Evolutionary conservation across 2,329 filamentous ascomycete species (phyloP).

Genomic region (Verticillium klebahnii): DNA sequence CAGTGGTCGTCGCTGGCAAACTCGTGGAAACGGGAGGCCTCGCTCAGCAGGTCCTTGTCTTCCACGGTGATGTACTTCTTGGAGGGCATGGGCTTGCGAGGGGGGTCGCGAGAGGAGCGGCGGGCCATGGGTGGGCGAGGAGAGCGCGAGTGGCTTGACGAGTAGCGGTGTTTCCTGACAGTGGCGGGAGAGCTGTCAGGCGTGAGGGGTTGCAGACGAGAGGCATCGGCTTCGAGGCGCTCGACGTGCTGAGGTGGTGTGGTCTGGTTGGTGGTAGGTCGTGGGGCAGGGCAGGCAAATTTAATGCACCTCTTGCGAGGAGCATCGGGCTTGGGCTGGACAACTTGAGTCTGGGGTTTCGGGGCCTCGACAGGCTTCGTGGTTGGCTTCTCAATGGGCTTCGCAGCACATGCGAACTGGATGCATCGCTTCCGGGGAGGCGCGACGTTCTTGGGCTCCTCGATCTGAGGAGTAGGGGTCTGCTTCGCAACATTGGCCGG

Average conservation of each 20-base stretch:
- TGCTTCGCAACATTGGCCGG: conserved; percentile 35
- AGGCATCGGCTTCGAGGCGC: conserved; percentile 9
- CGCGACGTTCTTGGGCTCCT: conserved; percentile 29
- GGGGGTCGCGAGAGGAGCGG: conserved; percentile 29
- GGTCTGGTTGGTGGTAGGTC: conserved; percentile 37
- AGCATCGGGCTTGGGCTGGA: conserved; percentile 15
- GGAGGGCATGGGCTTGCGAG: conserved; percentile 19
- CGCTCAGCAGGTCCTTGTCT: conserved; percentile 44
- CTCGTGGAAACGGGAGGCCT: conserved; percentile 73
- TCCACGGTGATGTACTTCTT: conserved; percentile 48
- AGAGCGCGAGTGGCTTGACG: conserved; percentile 14
- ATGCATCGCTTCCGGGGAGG: conserved; percentile 75
- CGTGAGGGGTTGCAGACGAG: conserved; percentile 3
- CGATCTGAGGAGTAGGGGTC: conserved; percentile 53
- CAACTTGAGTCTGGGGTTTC: conserved; percentile 19
- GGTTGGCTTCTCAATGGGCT: conserved; percentile 38
- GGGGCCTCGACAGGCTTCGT: conserved; percentile 23
- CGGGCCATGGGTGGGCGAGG: conserved; percentile 24
- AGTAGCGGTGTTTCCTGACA: conserved; percentile 21
- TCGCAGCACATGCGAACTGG: conserved; percentile 80
- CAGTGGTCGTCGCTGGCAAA: conserved; percentile 80
- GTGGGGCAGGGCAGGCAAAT: conserved; percentile 63
- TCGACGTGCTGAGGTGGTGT: conserved; percentile 25
- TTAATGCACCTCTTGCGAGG: conserved; percentile 63
- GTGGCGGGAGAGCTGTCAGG: conserved; percentile 12